phyloP scores from a whole-genome alignment of 805 yeast species.

The Saccharomycopsis schoenii region DNA sequence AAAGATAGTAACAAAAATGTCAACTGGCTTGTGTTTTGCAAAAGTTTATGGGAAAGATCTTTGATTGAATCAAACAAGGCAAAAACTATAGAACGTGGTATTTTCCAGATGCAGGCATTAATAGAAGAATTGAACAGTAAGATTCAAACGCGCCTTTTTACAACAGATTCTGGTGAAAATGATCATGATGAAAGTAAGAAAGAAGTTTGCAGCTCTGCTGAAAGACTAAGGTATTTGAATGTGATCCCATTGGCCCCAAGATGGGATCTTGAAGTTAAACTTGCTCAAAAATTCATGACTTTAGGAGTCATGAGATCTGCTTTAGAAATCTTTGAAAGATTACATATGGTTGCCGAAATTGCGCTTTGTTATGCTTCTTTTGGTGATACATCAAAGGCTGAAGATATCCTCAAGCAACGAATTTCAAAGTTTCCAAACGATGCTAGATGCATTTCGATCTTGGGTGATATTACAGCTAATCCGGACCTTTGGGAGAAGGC shows the following conservation, averaged over 20 bases:
- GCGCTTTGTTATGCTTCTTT: constrained; percentile 87
- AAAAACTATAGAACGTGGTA: constrained; percentile 87
- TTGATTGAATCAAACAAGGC: constrained; percentile 69
- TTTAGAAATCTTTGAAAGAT: constrained; percentile 74
- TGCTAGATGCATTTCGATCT: constrained; percentile 71
- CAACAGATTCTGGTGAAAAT: constrained; percentile 25
- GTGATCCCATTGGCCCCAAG: constrained; percentile 69
- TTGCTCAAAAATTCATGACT: constrained; percentile 82
- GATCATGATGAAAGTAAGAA: constrained; percentile 18
- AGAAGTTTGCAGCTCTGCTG: constrained; percentile 28
- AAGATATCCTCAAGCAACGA: constrained; percentile 43
- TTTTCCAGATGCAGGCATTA: constrained; percentile 82
- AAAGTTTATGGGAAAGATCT: constrained; percentile 87
- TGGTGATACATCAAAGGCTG: constrained; percentile 64
- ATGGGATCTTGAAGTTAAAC: constrained; percentile 71
- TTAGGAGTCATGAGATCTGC: constrained; percentile 83
- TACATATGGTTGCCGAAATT: constrained; percentile 67
- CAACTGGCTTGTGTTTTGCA: constrained; percentile 71
- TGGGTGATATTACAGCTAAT: constrained; percentile 78
- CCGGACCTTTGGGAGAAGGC: constrained; percentile 73
- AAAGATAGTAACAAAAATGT: constrained; percentile 31
- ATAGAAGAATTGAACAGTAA: constrained; percentile 80
- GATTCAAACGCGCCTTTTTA: constrained; percentile 47
- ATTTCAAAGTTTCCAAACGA: constrained; percentile 53
- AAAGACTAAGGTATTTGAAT: constrained; percentile 60